These are phyloP conservation scores for Haplosporangium sp. DNA, from an alignment of 371 early-diverging fungal species.

Conservation along the genomic window DNA sequence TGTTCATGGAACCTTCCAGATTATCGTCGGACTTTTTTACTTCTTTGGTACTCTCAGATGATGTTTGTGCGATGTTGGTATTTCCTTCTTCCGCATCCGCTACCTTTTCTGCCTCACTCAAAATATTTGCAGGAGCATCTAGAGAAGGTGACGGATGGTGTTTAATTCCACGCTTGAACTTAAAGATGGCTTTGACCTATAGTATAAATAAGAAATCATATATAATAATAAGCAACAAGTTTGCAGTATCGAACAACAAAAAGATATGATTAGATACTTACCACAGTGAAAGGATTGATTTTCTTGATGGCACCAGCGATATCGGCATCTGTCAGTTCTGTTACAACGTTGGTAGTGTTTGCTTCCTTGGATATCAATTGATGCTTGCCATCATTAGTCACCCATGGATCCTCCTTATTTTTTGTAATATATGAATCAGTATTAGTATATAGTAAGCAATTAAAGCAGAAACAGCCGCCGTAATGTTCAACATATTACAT, in stretches of 20 bases:
- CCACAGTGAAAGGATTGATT: conserved; percentile 59
- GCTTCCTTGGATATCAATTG: conserved; percentile 79
- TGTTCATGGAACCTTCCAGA: conserved; percentile 7
- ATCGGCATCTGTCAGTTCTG: conserved; percentile 89
- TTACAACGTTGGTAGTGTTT: conserved; percentile 77
- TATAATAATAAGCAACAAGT: too few relatives aligned
- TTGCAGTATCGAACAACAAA: too few relatives aligned
- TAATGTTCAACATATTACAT: background rate
- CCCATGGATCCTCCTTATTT: conserved; percentile 83
- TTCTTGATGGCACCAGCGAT: conserved; percentile 80
- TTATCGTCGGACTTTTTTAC: background rate
- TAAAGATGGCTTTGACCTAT: conserved; percentile 32
- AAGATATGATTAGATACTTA: conserved; percentile 10
- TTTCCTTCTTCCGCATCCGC: conserved; percentile 38
- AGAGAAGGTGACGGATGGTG: background rate
- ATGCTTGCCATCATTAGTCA: conserved; percentile 78
- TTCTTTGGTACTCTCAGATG: background rate
- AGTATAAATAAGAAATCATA: too few relatives aligned
- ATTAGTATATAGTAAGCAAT: too few relatives aligned
- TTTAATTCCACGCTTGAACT: conserved; percentile 41
- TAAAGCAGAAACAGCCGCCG: too few relatives aligned
- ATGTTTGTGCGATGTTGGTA: background rate
- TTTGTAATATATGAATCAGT: too few relatives aligned
- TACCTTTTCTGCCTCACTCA: conserved; percentile 21
- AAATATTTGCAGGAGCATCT: background rate